Evolutionary conservation across 1,284 basidiomycete species (phyloP), one percentile per base, ranked within the genome.

Genomic region (Malassezia restricta): DNA sequence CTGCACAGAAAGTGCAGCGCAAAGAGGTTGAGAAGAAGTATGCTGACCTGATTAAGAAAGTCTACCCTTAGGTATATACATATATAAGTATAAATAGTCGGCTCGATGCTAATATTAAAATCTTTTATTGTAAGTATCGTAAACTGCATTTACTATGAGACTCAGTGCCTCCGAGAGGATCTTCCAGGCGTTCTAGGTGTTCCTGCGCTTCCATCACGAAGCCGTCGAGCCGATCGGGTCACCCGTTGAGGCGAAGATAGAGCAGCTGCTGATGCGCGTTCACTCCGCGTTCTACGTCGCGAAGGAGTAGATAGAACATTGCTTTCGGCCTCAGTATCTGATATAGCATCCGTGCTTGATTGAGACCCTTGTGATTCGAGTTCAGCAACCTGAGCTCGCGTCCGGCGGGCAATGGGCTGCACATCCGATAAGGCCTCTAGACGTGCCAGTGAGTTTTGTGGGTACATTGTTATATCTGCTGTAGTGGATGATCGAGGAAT

Each of bases 1-100:
- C 68, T 12, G 67, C 69, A n/a, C 69, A 72, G 51, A 72, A 72
- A 56, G 54, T 72, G 40, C 58, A 61, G 50, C 57, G 69, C 48
- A 72, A 68, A 54, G 61, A 70, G 17, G 65, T 68, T 24, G 57
- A 59, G 38, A 59, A 61, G 31, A 64, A 66, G 59, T 72, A 66
- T 56, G 59, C 60, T 47, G 46, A 47, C 28, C 50, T 63, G 24
- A 71, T 72, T 51, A 65, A 66, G 57, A 58, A 58, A 49, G 51
- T 67, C 15, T 69, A 69, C 65, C 56, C 56, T 4, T 58, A 46
- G 44, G 3, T 14, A n/a, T 14, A 40, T 24, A 35, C 11, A 11
- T 35, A 35, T 35, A 35, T 12, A 35, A 12, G 5, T 12, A 35
- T 35, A 24, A 24, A 24, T 24, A 24, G 20, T n/a, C n/a, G n/a